phyloP scores from a whole-genome alignment of 306 rosid genomes.

The Hippophae rhamnoides region DNA sequence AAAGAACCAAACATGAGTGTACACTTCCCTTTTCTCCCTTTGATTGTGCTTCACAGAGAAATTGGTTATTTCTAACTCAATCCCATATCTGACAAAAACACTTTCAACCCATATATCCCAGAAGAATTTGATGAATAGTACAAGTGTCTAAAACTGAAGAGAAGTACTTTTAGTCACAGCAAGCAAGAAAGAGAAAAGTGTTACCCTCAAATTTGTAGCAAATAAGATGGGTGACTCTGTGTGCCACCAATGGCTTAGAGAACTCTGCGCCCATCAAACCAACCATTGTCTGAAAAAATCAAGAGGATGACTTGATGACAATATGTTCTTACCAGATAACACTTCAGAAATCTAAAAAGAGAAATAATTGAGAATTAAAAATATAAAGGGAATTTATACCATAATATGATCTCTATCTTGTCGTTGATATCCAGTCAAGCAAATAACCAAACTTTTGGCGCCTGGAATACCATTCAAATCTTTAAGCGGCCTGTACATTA shows the following conservation, averaged over 20 bases:
- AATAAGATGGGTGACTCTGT: constrained; percentile 83
- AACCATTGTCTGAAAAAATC: constrained; percentile 58
- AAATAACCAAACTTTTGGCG: constrained; percentile 48
- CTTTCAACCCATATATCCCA: no score
- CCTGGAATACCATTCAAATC: constrained; percentile 69
- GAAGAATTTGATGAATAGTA: background rate
- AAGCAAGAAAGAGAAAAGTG: background rate
- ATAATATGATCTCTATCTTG: constrained; percentile 89
- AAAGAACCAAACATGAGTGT: no score
- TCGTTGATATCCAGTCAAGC: constrained; percentile 89
- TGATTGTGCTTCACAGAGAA: no score
- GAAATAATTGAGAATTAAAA: background rate
- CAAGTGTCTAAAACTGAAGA: background rate
- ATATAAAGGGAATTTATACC: constrained; percentile 29
- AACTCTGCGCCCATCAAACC: constrained; percentile 77
- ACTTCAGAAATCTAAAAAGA: background rate
- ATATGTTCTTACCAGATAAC: background rate
- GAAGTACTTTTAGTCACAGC: background rate
- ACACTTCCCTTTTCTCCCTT: no score
- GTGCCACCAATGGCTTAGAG: constrained; percentile 84
- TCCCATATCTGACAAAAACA: no score
- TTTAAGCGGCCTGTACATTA: constrained; percentile 69
- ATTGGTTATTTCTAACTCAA: no score
- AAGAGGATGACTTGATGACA: constrained; percentile 2
- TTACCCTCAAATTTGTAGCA: constrained; percentile 94